Base-by-base conservation (phyloP, 2,329 filamentous ascomycete species). In the Pleurostoma richardsiae region DNA sequence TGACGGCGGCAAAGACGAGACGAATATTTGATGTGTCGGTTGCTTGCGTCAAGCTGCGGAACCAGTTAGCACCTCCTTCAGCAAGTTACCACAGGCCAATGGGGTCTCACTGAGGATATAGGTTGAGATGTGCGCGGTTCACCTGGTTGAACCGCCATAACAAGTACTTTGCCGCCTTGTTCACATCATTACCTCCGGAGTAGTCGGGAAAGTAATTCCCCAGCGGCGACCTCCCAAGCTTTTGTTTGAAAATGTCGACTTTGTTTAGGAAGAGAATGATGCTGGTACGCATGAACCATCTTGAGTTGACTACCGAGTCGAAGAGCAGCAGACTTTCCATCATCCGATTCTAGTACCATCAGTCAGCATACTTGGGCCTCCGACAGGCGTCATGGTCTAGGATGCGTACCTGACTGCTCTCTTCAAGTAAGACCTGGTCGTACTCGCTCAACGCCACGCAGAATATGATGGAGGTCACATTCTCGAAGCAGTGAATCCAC, bases 401-500 rank as follows among this genome's bases (percentile, higher is more conserved):
- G 11, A 26, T 44, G 63, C 79, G 56, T 80, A 94, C 91, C 77
- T 97, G 94, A 63, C 92, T 96, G 69, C 89, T 95, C 70, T 97
- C 94, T 70, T 99, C 94, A 39, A 99, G 76, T 45, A 99, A 74
- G 4, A 96, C 92, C 70, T 99, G 94, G 62, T 99, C 94, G 66
- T 99, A 99, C 70, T 99, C 94, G 72, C 91, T 97, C 57, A 99
- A 73, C 11, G 94, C 94, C 52, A 99, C 94, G 63, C 94, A 99
- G 70, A 99, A 99, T 57, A 99, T 99, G 67, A 99, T 99, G 4
- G 94, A 97, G 40, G 94, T 99, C 59, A 99, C 94, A 59, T 97
- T 97, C 68, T 99, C 94, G 67, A 99, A 99, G 73, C 94, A 99
- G 71, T 99, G 94, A 63, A 99, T 99, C 94, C 94, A 99, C 73